Conservation (phyloP, 1,284 basidiomycete genomes). For the Phellopilus nigrolimitatus region DNA sequence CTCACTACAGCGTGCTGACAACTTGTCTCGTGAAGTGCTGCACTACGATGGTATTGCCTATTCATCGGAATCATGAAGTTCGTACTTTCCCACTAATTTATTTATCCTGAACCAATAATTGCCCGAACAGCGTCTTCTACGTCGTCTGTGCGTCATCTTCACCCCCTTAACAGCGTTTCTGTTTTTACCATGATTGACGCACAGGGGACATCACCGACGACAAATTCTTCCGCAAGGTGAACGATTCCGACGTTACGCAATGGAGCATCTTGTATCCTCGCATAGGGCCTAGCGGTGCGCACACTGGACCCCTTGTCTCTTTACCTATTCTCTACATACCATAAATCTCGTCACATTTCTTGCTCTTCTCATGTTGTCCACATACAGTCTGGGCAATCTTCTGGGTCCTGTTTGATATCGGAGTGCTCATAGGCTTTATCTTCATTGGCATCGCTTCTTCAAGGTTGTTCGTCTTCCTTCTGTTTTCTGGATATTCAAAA, state of each 20-base stretch:
- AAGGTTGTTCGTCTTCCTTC: constrained; percentile 43
- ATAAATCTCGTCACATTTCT: too few relatives aligned
- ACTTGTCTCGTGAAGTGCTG: constrained; percentile 37
- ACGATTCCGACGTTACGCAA: constrained; percentile 80
- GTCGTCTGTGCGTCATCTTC: constrained; percentile 57
- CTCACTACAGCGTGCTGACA: constrained; percentile 8
- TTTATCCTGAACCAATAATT: constrained; percentile 5
- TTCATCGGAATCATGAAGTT: constrained; percentile 83
- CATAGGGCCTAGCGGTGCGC: constrained; percentile 60
- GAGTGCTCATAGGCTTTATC: constrained; percentile 62
- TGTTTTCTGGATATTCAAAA: constrained; percentile 6
- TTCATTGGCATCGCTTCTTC: constrained; percentile 70
- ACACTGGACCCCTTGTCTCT: background rate
- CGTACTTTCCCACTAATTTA: constrained; percentile 27
- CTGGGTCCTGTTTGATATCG: constrained; percentile 71
- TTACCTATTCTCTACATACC: background rate
- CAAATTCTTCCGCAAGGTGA: constrained; percentile 79
- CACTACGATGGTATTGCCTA: constrained; percentile 76
- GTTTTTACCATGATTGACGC: constrained; percentile 9
- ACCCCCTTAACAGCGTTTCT: background rate
- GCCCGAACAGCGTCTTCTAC: constrained; percentile 54
- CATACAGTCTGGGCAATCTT: constrained; percentile 68
- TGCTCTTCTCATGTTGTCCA: too few relatives aligned
- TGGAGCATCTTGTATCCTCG: constrained; percentile 64
- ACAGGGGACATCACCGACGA: constrained; percentile 82